Evolutionary conservation across 805 yeast species (phyloP).

Genomic region (Metahyphopichia silvanorum): DNA sequence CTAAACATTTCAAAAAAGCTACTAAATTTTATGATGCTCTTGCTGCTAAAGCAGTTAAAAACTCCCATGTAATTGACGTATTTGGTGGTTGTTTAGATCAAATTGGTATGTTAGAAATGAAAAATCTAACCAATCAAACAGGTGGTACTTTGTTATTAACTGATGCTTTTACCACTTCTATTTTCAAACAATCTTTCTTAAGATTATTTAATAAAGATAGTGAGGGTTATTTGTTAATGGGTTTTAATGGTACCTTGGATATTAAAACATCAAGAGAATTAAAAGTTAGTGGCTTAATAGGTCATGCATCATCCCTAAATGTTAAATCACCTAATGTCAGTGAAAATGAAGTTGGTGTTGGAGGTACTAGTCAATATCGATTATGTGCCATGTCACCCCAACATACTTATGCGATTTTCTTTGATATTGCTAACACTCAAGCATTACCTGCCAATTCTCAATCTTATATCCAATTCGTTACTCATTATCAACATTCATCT

Average conservation of each 20-base stretch:
- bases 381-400: constrained; percentile 83
- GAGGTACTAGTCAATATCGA: constrained; percentile 87
- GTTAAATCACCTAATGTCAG: constrained; percentile 73
- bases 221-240: constrained; percentile 83
- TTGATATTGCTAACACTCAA: constrained; percentile 61
- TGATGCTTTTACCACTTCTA: constrained; percentile 92
- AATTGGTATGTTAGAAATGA: constrained; percentile 93
- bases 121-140: constrained; percentile 74
- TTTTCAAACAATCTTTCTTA: constrained; percentile 87
- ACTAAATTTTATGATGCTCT: constrained; percentile 73
- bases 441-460: constrained; percentile 46
- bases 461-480: constrained; percentile 75
- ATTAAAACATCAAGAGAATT: constrained; percentile 84
- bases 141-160: constrained; percentile 88
- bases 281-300: constrained; percentile 89
- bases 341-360: constrained; percentile 91
- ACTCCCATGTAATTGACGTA: constrained; percentile 81
- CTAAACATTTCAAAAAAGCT: constrained; percentile 85
- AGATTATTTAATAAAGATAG: constrained; percentile 85
- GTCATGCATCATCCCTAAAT: constrained; percentile 79
- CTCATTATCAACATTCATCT: constrained; percentile 92
- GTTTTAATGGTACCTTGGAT: constrained; percentile 84
- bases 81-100: constrained; percentile 97
- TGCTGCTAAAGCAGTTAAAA: constrained; percentile 64
- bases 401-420: constrained; percentile 85